Conservation (phyloP, 352 stramenopile genomes). For the Blastocystis sp. region DNA sequence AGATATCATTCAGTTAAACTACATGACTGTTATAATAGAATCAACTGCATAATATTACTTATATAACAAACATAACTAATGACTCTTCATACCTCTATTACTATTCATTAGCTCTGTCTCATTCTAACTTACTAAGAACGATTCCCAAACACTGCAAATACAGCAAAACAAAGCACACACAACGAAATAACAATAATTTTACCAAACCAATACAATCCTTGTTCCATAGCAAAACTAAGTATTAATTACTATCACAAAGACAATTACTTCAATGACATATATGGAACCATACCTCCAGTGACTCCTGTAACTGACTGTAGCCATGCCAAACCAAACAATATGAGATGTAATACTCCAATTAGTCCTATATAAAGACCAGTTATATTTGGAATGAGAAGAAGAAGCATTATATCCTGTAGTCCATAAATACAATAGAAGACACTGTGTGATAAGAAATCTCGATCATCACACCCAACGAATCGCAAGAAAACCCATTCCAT, state of each 20-base stretch:
- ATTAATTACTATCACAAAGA: neutral
- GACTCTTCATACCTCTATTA: neutral
- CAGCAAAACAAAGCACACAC: neutral
- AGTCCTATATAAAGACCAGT: neutral
- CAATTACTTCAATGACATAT: conserved; percentile 14
- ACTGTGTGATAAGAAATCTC: conserved; percentile 10
- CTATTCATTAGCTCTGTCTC: neutral
- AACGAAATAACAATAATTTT: neutral
- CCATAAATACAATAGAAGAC: conserved; percentile 22
- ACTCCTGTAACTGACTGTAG: neutral
- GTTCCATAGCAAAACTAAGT: neutral
- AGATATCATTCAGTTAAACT: too few relatives aligned
- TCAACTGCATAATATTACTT: too few relatives aligned
- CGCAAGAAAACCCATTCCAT: neutral
- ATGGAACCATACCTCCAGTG: conserved; percentile 17
- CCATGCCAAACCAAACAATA: neutral
- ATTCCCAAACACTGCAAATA: conserved; percentile 13
- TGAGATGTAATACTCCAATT: neutral
- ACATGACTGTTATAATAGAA: too few relatives aligned
- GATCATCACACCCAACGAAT: neutral
- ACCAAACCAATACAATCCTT: neutral
- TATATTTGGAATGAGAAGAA: conserved; percentile 9
- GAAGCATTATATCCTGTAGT: conserved; percentile 47
- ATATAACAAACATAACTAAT: neutral
- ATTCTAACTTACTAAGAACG: neutral